phyloP scores from a whole-genome alignment of 495 filamentous ascomycete species.

The Penicillium waksmanii region DNA sequence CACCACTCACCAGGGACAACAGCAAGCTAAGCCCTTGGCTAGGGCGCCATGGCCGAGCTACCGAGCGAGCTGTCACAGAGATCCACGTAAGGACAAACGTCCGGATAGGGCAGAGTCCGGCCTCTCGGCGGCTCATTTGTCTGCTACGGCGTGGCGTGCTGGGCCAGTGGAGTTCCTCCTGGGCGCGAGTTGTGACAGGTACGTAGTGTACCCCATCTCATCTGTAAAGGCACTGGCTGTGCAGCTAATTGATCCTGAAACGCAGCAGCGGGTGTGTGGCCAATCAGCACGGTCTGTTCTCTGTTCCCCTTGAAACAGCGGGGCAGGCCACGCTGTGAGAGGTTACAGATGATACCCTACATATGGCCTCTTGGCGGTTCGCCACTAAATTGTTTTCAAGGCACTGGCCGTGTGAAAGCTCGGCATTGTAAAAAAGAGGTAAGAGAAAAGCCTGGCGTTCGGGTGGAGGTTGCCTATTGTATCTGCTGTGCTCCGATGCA shows the following conservation, averaged over 20 bases:
- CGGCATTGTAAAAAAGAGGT: not conserved
- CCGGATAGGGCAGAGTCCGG: conserved; percentile 5
- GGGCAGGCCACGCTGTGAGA: conserved; percentile 8
- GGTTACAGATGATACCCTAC: conserved; percentile 1
- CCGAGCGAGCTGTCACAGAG: conserved; percentile 15
- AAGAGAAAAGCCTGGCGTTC: not conserved
- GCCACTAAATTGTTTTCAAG: not conserved
- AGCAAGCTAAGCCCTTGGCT: conserved; percentile 12
- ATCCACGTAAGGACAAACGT: conserved; percentile 10
- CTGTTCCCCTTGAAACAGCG: conserved; percentile 24
- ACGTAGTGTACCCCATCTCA: not conserved
- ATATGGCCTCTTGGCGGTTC: conserved; percentile 1
- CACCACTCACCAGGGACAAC: conserved; percentile 14
- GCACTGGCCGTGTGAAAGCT: not conserved
- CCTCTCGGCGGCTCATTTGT: conserved; percentile 25
- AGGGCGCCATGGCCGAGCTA: not conserved
- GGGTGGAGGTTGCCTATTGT: conserved; percentile 1
- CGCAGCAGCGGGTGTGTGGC: conserved; percentile 23
- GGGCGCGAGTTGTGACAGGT: conserved; percentile 20
- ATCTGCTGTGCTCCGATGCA: not conserved
- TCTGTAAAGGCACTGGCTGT: not conserved
- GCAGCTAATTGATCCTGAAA: conserved; percentile 24
- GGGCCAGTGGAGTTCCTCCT: conserved; percentile 22
- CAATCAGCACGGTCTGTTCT: conserved; percentile 18
- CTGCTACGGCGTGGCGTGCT: conserved; percentile 23